Evolutionary conservation across 192 early-diverging fungal species (phyloP).

Genomic region (Lobosporangium transversale): DNA sequence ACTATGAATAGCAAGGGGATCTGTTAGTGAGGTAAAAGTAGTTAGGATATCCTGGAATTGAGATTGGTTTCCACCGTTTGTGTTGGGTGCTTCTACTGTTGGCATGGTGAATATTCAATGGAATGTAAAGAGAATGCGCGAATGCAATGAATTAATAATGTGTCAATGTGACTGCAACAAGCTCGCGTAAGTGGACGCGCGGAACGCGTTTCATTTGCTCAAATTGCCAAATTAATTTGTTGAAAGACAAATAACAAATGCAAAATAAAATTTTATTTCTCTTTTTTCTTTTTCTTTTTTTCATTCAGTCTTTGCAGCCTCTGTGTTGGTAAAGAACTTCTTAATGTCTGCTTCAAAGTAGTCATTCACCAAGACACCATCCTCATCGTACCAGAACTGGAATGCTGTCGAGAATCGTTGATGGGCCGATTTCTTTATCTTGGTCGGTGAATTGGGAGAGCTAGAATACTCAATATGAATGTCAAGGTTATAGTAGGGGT

Average conservation of each 20-base stretch:
- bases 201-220: background rate
- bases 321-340: constrained; percentile 58
- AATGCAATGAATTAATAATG: no score
- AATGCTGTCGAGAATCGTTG: constrained; percentile 66
- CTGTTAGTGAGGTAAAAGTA: constrained; percentile 18
- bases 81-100: background rate
- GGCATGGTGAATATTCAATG: background rate
- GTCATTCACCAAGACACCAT: constrained; percentile 67
- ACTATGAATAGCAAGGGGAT: constrained; percentile 29
- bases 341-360: constrained; percentile 65
- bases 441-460: constrained; percentile 8
- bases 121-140: background rate
- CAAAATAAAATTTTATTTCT: no score
- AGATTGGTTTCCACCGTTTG: background rate
- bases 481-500: constrained; percentile 66
- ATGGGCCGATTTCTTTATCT: constrained; percentile 59
- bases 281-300: background rate
- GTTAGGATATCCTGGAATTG: constrained; percentile 14
- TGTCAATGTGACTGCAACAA: no score
- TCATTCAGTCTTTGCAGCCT: constrained; percentile 60
- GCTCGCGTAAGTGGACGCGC: no score
- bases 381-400: constrained; percentile 72
- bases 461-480: constrained; percentile 48
- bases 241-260: no score
- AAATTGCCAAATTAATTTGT: background rate